phyloP scores from a whole-genome alignment of 805 yeast genomes.

The Jamesozyma lodderae region DNA sequence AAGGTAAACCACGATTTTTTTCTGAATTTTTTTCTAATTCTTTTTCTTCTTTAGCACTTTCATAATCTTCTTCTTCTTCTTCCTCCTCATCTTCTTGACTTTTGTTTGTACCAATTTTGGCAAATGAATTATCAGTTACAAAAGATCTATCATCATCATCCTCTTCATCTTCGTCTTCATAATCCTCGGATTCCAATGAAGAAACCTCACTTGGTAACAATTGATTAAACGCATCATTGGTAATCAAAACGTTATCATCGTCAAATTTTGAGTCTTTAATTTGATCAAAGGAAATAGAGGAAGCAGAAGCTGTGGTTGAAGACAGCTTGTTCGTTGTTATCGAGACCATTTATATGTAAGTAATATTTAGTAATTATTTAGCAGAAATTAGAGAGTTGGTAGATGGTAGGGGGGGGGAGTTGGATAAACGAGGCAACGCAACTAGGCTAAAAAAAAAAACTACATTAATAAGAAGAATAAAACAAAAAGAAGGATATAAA shows the following conservation, averaged over 20 bases:
- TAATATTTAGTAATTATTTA: no score
- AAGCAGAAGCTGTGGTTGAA: no score
- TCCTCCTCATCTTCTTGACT: neutral
- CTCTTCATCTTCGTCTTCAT: constrained; percentile 1
- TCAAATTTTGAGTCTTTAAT: neutral
- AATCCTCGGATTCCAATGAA: constrained; percentile 13
- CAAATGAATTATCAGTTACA: neutral
- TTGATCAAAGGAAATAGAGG: constrained; percentile 1
- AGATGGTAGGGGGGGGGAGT: no score
- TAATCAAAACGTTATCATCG: constrained; percentile 2
- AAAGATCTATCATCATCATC: neutral
- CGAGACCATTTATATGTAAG: neutral
- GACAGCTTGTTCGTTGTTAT: neutral
- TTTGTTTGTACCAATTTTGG: neutral
- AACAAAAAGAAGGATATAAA: no score
- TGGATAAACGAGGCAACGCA: no score
- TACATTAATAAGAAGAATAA: no score
- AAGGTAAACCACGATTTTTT: constrained; percentile 51
- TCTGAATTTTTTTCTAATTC: neutral
- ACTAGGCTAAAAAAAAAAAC: no score
- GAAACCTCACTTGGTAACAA: constrained; percentile 21
- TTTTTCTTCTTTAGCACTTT: constrained; percentile 1
- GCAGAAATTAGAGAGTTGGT: no score
- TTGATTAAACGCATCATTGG: constrained; percentile 16
- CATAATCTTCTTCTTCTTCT: constrained; percentile 1